Base-by-base conservation (phyloP, 2,329 filamentous ascomycete species). In the Alternaria atra region DNA sequence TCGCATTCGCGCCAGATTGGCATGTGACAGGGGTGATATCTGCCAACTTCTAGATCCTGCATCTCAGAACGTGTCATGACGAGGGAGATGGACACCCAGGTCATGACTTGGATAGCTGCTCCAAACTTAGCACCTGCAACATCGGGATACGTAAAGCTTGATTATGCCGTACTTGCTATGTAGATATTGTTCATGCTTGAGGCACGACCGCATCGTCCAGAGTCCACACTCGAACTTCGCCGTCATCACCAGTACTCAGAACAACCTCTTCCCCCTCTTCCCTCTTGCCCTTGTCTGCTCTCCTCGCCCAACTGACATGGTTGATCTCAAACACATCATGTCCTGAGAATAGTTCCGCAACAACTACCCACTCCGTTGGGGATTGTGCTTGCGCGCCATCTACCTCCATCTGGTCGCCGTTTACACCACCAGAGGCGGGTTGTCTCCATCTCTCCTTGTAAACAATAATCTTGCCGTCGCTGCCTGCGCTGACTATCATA, bases 251-350 rank as follows among this genome's bases (percentile, higher is more conserved):
- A 0, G 94, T 97, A 15, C 91, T 95, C 20, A 98, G 83, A 47
- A 99, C 83, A 76, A 97, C 90, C 80, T 98, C 94, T 71, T 97
- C 92, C 25, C 79, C 84, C 2, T 86, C 84, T n/a, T 59, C 84
- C 64, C 80, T 83, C 74, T 84, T 84, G 1, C 82, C 89, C 51
- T 84, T 84, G 76, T 97, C 93, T 58, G 88, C 91, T 58, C 94
- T 85, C 69, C 85, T 87, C 67, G 93, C 93, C 95, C 95, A 99
- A 2, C 87, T 89, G 50, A 95, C 86, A 78, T 97, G 93, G 73
- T 99, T 99, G 65, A 98, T 86, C 80, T 99, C 95, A 74, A 94
- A 97, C 2, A 96, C 92, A 1, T 93, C 94, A 77, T 99, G 95
- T 2, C 90, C 92, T 34, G 89, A 90, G 48, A 90, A 84, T 1